phyloP scores from a whole-genome alignment of 2,329 filamentous ascomycete species.

The Incumbomyces lentus region DNA sequence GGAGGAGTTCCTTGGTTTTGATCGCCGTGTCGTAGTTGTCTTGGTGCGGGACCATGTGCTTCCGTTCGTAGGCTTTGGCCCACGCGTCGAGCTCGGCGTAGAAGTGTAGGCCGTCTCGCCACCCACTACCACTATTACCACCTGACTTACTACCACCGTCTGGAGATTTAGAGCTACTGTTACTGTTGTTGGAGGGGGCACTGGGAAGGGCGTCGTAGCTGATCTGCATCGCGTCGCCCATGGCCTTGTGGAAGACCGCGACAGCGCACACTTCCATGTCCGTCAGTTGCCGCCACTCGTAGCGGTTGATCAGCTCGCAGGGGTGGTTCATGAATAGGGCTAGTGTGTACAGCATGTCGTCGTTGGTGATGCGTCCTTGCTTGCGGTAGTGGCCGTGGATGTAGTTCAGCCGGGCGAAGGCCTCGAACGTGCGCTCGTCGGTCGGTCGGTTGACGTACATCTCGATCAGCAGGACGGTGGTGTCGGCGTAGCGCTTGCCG shows the following conservation, averaged over 20 bases:
- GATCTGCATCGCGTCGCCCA: slow-evolving; percentile 61
- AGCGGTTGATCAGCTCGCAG: slow-evolving; percentile 49
- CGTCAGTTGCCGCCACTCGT: slow-evolving; percentile 60
- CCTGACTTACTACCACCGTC: too few species aligned
- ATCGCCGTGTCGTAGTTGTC: slow-evolving; percentile 33
- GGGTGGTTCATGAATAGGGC: slow-evolving; percentile 57
- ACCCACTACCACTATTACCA: slow-evolving; percentile 27
- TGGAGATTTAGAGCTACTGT: too few species aligned
- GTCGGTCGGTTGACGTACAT: slow-evolving; percentile 29
- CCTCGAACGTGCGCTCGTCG: slow-evolving; percentile 37
- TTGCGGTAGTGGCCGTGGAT: slow-evolving; percentile 49
- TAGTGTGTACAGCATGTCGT: slow-evolving; percentile 57
- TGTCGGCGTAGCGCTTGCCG: slow-evolving; percentile 45
- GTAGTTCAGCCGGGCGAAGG: slow-evolving; percentile 54
- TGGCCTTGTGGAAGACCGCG: slow-evolving; percentile 53
- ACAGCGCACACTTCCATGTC: slow-evolving; percentile 56
- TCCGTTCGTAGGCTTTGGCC: slow-evolving; percentile 45
- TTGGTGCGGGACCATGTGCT: slow-evolving; percentile 39
- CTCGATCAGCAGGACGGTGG: slow-evolving; percentile 40
- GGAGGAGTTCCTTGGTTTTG: slow-evolving; percentile 50
- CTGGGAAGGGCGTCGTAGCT: slow-evolving; percentile 31
- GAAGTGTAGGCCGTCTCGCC: slow-evolving; percentile 36
- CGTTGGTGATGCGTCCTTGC: slow-evolving; percentile 49
- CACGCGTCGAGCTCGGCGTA: slow-evolving; percentile 35
- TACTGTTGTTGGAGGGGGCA: too few species aligned